phyloP scores from a whole-genome alignment of 768 basidiomycete genomes.

The Serendipita sp. region DNA sequence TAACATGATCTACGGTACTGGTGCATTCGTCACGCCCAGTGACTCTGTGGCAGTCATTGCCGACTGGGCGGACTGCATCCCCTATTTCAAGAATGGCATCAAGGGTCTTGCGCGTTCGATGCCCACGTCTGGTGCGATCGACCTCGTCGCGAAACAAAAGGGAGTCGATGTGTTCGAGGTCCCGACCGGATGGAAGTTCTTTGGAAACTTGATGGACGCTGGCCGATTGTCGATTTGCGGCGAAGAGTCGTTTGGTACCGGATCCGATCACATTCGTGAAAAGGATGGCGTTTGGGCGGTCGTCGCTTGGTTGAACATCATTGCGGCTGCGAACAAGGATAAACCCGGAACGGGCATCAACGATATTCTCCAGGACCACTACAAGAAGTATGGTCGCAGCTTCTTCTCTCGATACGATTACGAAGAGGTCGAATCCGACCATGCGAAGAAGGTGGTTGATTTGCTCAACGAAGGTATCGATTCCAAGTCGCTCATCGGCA shows the following conservation, averaged over 20 bases:
- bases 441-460: conserved; percentile 72
- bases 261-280: conserved; percentile 99
- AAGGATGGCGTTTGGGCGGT: conserved; percentile 99
- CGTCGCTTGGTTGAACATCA: conserved; percentile 93
- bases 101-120: conserved; percentile 94
- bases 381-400: conserved; percentile 82
- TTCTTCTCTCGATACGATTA: conserved; percentile 99
- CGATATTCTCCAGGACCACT: conserved; percentile 76
- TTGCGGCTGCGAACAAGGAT: conserved; percentile 73
- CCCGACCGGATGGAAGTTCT: conserved; percentile 99
- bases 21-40: conserved; percentile 93
- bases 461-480: conserved; percentile 58
- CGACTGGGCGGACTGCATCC: conserved; percentile 79
- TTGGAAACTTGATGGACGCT: conserved; percentile 99
- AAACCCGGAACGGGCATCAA: conserved; percentile 77
- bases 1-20: conserved; percentile 99
- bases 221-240: conserved; percentile 95
- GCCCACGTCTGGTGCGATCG: conserved; percentile 96
- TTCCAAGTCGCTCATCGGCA: conserved; percentile 49
- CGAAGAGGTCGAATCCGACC: conserved; percentile 88
- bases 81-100: conserved; percentile 84
- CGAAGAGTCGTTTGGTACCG: conserved; percentile 97
- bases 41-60: conserved; percentile 99
- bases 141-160: conserved; percentile 88
- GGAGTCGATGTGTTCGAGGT: conserved; percentile 89